phyloP scores from a whole-genome alignment of 2,329 filamentous ascomycete genomes.

The Neonectria coccinea region DNA sequence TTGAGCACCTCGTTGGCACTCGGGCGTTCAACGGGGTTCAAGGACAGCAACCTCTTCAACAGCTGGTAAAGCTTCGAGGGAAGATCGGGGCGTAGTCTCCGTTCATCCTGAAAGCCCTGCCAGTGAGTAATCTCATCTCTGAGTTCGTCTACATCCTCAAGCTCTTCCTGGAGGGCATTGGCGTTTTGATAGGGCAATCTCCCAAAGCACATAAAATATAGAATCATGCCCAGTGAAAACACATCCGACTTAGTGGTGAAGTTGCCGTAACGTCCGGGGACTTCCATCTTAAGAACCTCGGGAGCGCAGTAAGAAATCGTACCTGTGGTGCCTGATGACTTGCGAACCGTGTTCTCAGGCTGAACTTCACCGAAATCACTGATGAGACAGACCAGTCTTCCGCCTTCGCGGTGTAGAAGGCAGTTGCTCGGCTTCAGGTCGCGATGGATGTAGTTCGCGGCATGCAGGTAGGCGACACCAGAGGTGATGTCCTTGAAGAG shows the following conservation, averaged over 20 bases:
- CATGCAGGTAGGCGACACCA: slow-evolving; percentile 89
- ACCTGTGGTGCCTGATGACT: slow-evolving; percentile 91
- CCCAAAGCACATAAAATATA: slow-evolving; percentile 98
- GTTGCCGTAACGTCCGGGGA: slow-evolving; percentile 82
- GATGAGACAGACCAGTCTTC: slow-evolving; percentile 82
- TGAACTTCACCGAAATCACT: slow-evolving; percentile 99
- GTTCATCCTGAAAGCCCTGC: slow-evolving; percentile 86
- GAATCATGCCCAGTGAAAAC: slow-evolving; percentile 98
- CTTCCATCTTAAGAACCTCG: slow-evolving; percentile 82
- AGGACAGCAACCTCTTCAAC: slow-evolving; percentile 81
- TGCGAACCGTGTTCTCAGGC: slow-evolving; percentile 81
- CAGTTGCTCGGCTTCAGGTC: slow-evolving; percentile 98
- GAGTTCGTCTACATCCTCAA: slow-evolving; percentile 88
- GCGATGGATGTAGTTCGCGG: slow-evolving; percentile 92
- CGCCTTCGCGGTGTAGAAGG: slow-evolving; percentile 81
- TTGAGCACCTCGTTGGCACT: slow-evolving; percentile 86
- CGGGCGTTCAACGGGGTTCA: slow-evolving; percentile 81
- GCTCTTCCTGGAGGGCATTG: slow-evolving; percentile 88
- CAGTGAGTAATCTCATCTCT: slow-evolving; percentile 88
- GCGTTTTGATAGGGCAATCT: slow-evolving; percentile 86
- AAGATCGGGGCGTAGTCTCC: slow-evolving; percentile 80
- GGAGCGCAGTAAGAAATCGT: slow-evolving; percentile 98
- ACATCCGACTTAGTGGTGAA: slow-evolving; percentile 98
- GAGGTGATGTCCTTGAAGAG: slow-evolving; percentile 97
- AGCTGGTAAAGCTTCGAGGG: slow-evolving; percentile 88